Conservation (phyloP, 23 red algal genomes). For the Gracilaria vermiculophylla region DNA sequence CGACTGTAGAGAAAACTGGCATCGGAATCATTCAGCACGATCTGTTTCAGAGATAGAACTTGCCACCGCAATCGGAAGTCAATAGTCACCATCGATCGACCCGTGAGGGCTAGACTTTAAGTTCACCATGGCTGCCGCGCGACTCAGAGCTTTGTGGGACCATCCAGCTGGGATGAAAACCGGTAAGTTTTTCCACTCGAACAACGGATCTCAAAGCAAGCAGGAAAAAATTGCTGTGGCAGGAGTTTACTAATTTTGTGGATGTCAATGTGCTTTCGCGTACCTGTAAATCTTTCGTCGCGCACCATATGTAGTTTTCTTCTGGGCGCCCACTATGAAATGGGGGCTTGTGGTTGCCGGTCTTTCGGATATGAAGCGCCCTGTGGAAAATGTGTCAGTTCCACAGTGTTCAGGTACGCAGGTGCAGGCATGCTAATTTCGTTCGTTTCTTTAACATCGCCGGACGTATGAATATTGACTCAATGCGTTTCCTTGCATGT, state of each 20-base stretch:
- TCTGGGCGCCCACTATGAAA: constrained; percentile 99
- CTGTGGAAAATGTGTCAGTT: constrained; percentile 87
- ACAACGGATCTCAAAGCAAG: not conserved
- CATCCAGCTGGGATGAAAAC: constrained; percentile 96
- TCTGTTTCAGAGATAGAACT: no score
- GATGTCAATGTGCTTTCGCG: not conserved
- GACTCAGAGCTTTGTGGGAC: constrained; percentile 79
- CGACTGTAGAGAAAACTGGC: no score
- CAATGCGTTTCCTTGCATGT: not conserved
- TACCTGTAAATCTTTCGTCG: not conserved
- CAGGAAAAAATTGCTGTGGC: not conserved
- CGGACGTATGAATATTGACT: not conserved
- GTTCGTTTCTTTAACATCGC: no score
- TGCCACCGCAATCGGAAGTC: no score
- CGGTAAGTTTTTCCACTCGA: constrained; percentile 20
- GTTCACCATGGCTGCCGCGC: constrained; percentile 49
- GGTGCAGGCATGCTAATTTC: not conserved
- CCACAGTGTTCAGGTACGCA: constrained; percentile 84
- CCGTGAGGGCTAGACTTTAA: not conserved
- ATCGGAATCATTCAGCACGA: no score
- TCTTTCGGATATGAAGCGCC: constrained; percentile 91
- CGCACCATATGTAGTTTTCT: constrained; percentile 40
- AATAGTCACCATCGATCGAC: not conserved
- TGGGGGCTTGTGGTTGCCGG: constrained; percentile 95
- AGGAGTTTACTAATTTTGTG: not conserved